Percentiles rank a stretch among this genome's conserved stretches.
These are phyloP conservation scores for Neocallimastix lanati DNA, from an alignment of 192 early-diverging fungal genomes.

Conservation along the genomic window DNA sequence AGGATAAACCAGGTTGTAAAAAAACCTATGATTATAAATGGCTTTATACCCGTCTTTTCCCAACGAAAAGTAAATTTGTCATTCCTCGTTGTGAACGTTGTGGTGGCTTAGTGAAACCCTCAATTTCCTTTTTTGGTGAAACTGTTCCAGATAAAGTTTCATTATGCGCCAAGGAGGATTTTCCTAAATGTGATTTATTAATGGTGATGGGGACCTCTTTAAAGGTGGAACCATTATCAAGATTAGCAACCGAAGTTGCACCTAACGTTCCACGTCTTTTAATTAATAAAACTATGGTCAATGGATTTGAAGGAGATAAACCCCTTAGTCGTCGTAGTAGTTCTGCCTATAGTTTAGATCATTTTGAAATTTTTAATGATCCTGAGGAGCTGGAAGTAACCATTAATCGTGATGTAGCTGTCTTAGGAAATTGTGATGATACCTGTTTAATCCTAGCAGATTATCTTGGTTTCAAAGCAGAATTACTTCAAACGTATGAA, in stretches of 20 bases:
- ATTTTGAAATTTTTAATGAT: background rate
- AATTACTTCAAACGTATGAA: background rate
- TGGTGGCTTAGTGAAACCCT: conserved; percentile 67
- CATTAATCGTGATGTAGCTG: background rate
- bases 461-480: background rate
- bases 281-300: conserved; percentile 37
- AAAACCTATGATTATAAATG: conserved; percentile 11
- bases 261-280: conserved; percentile 59
- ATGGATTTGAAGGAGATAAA: background rate
- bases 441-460: background rate
- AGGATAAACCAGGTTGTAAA: conserved; percentile 6
- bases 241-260: conserved; percentile 46
- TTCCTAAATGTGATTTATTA: conserved; percentile 55
- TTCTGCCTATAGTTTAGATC: background rate
- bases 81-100: conserved; percentile 58
- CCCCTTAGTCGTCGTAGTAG: background rate
- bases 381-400: background rate
- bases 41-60: conserved; percentile 28
- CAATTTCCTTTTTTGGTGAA: conserved; percentile 96
- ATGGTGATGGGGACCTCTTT: conserved; percentile 90
- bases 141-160: conserved; percentile 61
- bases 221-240: conserved; percentile 80
- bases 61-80: conserved; percentile 8
- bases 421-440: background rate
- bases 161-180: conserved; percentile 32